Conservation (phyloP, 202 grass and related monocot genomes). For the Elaeis oleifera region DNA sequence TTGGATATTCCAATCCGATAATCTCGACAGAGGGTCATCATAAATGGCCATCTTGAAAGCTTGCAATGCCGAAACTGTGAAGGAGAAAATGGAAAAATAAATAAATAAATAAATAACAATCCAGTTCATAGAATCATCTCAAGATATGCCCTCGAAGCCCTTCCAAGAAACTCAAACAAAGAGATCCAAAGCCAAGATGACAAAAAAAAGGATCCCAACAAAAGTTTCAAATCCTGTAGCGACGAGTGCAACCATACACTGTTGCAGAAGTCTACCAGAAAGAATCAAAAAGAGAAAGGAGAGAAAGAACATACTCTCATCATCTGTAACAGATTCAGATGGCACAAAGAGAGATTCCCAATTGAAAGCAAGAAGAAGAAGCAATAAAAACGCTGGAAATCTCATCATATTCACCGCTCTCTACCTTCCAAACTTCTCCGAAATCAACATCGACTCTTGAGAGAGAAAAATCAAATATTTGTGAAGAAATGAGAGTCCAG, state of each 20-base stretch:
- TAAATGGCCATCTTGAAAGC: conserved; percentile 62
- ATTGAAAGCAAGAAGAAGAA: conserved; percentile 24
- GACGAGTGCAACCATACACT: too few species aligned
- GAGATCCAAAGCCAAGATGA: too few species aligned
- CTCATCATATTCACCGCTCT: conserved; percentile 29
- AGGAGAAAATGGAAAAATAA: background rate
- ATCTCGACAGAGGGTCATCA: conserved; percentile 53
- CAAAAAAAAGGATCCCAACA: too few species aligned
- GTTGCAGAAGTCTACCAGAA: too few species aligned
- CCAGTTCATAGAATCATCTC: conserved; percentile 2
- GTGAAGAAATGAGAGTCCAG: too few species aligned
- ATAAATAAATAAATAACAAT: conserved; percentile 1
- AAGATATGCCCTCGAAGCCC: background rate
- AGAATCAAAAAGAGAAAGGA: too few species aligned
- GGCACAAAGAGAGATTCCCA: conserved; percentile 32
- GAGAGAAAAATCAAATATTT: too few species aligned
- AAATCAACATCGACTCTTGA: too few species aligned
- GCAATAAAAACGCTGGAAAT: conserved; percentile 29
- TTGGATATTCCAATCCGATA: conserved; percentile 70
- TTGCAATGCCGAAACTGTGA: conserved; percentile 44
- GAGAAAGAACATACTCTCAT: conserved; percentile 50
- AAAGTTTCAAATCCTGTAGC: too few species aligned
- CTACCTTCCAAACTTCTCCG: background rate
- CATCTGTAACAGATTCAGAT: conserved; percentile 37
- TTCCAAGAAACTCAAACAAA: conserved; percentile 3